Evolutionary conservation across 352 stramenopile species (phyloP), one percentile per base, ranked within the genome.

Genomic region (Phytopythium helicoides): DNA sequence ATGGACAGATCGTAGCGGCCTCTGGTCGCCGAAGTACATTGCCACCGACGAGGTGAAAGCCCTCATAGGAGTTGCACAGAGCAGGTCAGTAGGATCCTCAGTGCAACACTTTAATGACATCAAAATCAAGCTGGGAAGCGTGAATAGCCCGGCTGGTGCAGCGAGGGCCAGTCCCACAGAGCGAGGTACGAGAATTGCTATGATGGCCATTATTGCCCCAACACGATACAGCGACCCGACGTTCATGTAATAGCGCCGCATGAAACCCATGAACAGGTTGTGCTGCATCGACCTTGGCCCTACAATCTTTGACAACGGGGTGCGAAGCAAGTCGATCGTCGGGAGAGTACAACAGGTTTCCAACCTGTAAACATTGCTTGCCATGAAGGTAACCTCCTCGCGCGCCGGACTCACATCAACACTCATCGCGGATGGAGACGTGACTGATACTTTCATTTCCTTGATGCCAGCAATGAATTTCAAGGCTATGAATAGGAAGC

Each of bases 51-150:
- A n/a, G n/a, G n/a, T n/a, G n/a, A n/a, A n/a, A n/a, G n/a, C n/a
- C n/a, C n/a, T n/a, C n/a, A n/a, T n/a, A n/a, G n/a, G n/a, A n/a
- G n/a, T n/a, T n/a, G n/a, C n/a, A n/a, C n/a, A n/a, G n/a, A n/a
- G n/a, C n/a, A n/a, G n/a, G n/a, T n/a, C n/a, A n/a, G n/a, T n/a
- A n/a, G n/a, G n/a, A n/a, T n/a, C n/a, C n/a, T n/a, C n/a, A n/a
- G n/a, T n/a, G n/a, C n/a, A n/a, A n/a, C n/a, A n/a, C n/a, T n/a
- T 78, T 6, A 49, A 42, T 28, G 58, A 52, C 3, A 65, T 63
- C 26, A 62, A 60, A 11, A 56, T 36, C 6, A 57, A 39, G 6
- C 54, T 50, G 33, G 58, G 57, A 3, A 64, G 42, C 14, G 49
- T 56, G 16, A 63, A n/a, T 9, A 38, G 10, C 6, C 49, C 49